These are phyloP conservation scores for Cyclocybe cylindracea DNA, from an alignment of 768 basidiomycete genomes.

Conservation along the genomic window DNA sequence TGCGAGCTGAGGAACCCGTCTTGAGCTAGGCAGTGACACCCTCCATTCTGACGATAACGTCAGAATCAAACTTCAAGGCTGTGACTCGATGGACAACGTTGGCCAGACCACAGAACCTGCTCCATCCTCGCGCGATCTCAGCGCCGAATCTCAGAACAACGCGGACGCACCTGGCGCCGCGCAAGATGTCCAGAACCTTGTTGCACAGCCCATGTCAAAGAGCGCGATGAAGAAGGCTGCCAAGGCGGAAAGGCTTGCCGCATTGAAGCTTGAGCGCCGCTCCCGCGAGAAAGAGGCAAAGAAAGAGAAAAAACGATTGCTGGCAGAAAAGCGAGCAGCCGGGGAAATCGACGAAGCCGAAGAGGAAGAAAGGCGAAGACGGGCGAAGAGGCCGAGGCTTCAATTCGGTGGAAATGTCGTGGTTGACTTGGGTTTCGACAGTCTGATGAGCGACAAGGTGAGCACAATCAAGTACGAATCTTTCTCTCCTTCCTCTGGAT, in stretches of 20 bases:
- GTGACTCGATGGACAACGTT: not conserved
- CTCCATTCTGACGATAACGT: slow-evolving; percentile 3
- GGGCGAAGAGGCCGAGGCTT: slow-evolving; percentile 41
- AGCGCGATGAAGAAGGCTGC: slow-evolving; percentile 76
- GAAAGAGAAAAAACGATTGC: slow-evolving; percentile 68
- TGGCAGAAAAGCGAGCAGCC: slow-evolving; percentile 60
- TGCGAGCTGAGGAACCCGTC: slow-evolving; percentile 1
- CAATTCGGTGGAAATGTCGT: slow-evolving; percentile 68
- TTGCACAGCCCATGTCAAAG: slow-evolving; percentile 57
- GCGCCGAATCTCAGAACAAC: not conserved
- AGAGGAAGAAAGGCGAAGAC: slow-evolving; percentile 35
- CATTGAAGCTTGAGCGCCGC: slow-evolving; percentile 71
- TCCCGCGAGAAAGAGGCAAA: slow-evolving; percentile 75
- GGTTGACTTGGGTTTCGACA: slow-evolving; percentile 90
- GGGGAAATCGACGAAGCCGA: slow-evolving; percentile 61
- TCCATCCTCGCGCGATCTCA: slow-evolving; percentile 1
- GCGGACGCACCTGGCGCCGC: slow-evolving; percentile 6
- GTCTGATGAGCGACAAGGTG: slow-evolving; percentile 92
- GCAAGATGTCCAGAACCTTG: slow-evolving; percentile 2
- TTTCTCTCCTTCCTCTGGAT: slow-evolving; percentile 14
- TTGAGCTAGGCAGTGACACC: slow-evolving; percentile 3
- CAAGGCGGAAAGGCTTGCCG: slow-evolving; percentile 66
- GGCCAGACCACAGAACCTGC: not conserved
- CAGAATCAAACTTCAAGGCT: not conserved
- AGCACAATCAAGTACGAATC: slow-evolving; percentile 28